Percentiles rank a stretch among this genome's conserved stretches.
phyloP scores from a whole-genome alignment of 2,329 filamentous ascomycete species.

The Oidium heveae region DNA sequence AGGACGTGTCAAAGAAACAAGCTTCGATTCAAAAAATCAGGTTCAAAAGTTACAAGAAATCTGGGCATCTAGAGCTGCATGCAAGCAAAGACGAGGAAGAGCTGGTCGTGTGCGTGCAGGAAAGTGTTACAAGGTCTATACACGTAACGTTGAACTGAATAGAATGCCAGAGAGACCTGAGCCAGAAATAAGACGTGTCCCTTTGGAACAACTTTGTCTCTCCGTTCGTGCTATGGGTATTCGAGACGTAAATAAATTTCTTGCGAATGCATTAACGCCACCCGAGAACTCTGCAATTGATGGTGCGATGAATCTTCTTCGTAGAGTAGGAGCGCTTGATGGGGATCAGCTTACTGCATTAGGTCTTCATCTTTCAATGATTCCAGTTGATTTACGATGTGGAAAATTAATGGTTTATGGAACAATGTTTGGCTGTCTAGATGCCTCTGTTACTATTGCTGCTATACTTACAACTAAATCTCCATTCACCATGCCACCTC shows the following conservation, averaged over 20 bases:
- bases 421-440: slow-evolving; percentile 75
- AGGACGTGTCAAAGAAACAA: slow-evolving; percentile 87
- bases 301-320: slow-evolving; percentile 53
- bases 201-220: slow-evolving; percentile 79
- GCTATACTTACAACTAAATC: slow-evolving; percentile 75
- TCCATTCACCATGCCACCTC: slow-evolving; percentile 64
- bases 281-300: slow-evolving; percentile 69
- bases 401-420: slow-evolving; percentile 92
- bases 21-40: slow-evolving; percentile 73
- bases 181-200: slow-evolving; percentile 79
- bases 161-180: slow-evolving; percentile 77
- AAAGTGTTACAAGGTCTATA: slow-evolving; percentile 88
- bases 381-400: slow-evolving; percentile 77
- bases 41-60: slow-evolving; percentile 88
- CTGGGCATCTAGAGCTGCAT: slow-evolving; percentile 83
- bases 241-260: slow-evolving; percentile 52
- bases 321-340: slow-evolving; percentile 70
- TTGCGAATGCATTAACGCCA: slow-evolving; percentile 69
- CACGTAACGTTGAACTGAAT: slow-evolving; percentile 49
- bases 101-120: slow-evolving; percentile 82
- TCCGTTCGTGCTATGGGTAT: slow-evolving; percentile 92
- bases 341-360: slow-evolving; percentile 72
- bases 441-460: slow-evolving; percentile 69
- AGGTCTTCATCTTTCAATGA: slow-evolving; percentile 79
- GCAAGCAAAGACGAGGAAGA: slow-evolving; percentile 79